phyloP scores from a whole-genome alignment of 2,329 filamentous ascomycete genomes.

The Decorospora gaudefroyi region DNA sequence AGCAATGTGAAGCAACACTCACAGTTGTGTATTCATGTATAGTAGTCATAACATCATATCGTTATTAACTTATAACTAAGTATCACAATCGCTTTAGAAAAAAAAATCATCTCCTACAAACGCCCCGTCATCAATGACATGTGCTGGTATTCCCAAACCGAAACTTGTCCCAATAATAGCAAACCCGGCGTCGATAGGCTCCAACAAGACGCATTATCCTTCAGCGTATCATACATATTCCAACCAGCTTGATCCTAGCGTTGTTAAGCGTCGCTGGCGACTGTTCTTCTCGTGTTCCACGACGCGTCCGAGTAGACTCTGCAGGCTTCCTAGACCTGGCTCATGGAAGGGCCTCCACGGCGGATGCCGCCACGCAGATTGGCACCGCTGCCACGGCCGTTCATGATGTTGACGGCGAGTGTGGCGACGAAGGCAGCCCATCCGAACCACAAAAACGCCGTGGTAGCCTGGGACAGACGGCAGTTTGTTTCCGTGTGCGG shows the following conservation, averaged over 20 bases:
- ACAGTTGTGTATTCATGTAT: too few relatives aligned
- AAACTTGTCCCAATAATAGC: not conserved
- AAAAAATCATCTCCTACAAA: too few relatives aligned
- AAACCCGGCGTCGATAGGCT: slow-evolving; percentile 1
- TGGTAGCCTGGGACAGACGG: slow-evolving; percentile 73
- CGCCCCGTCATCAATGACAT: too few relatives aligned
- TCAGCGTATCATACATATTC: slow-evolving; percentile 8
- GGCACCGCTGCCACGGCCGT: slow-evolving; percentile 54
- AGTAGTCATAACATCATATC: too few relatives aligned
- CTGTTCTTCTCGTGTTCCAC: slow-evolving; percentile 37
- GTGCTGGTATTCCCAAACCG: not conserved
- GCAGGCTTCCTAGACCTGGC: slow-evolving; percentile 56
- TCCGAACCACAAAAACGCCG: slow-evolving; percentile 79
- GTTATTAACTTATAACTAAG: too few relatives aligned
- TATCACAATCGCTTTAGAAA: too few relatives aligned
- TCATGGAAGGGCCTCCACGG: slow-evolving; percentile 57
- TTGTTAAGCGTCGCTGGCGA: slow-evolving; percentile 16
- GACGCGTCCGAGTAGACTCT: slow-evolving; percentile 30
- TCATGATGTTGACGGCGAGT: slow-evolving; percentile 60
- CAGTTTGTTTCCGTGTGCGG: slow-evolving; percentile 66
- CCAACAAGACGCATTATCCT: slow-evolving; percentile 10
- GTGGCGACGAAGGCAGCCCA: slow-evolving; percentile 64
- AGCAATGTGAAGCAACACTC: too few relatives aligned
- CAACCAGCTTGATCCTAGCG: not conserved
- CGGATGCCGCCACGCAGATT: slow-evolving; percentile 55